These are phyloP conservation scores for Baorangia bicolor DNA, from an alignment of 768 basidiomycete species.

Conservation along the genomic window DNA sequence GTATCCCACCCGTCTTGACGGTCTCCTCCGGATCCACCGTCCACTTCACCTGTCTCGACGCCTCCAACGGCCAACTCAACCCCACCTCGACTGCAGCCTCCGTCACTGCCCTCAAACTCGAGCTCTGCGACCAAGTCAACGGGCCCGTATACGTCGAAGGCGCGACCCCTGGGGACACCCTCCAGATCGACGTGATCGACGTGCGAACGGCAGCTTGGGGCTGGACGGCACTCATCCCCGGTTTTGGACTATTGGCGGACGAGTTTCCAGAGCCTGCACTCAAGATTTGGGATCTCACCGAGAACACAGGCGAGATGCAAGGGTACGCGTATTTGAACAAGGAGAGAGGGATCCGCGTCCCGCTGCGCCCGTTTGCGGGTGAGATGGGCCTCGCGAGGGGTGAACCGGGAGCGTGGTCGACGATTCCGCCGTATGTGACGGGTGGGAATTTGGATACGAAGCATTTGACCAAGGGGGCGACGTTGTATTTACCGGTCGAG, in stretches of 20 bases:
- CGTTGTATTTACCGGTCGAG: constrained; percentile 55
- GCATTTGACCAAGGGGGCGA: constrained; percentile 54
- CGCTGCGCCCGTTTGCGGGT: constrained; percentile 56
- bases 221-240: constrained; percentile 59
- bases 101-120: constrained; percentile 43
- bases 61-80: constrained; percentile 59
- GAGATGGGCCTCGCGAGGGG: constrained; percentile 64
- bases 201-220: constrained; percentile 58
- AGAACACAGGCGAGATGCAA: constrained; percentile 28
- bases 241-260: constrained; percentile 57
- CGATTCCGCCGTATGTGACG: constrained; percentile 60
- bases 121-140: constrained; percentile 56
- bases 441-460: constrained; percentile 65
- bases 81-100: constrained; percentile 37
- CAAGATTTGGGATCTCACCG: constrained; percentile 52
- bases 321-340: constrained; percentile 51
- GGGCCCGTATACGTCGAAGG: constrained; percentile 55
- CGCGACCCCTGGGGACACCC: constrained; percentile 55
- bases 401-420: constrained; percentile 50
- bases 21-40: constrained; percentile 55
- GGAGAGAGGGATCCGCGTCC: constrained; percentile 46
- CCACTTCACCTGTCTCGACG: constrained; percentile 62
- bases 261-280: constrained; percentile 51
- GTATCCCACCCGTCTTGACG: constrained; percentile 50
- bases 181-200: constrained; percentile 58